phyloP scores from a whole-genome alignment of 805 yeast genomes.

The Candida rishiriensis region DNA sequence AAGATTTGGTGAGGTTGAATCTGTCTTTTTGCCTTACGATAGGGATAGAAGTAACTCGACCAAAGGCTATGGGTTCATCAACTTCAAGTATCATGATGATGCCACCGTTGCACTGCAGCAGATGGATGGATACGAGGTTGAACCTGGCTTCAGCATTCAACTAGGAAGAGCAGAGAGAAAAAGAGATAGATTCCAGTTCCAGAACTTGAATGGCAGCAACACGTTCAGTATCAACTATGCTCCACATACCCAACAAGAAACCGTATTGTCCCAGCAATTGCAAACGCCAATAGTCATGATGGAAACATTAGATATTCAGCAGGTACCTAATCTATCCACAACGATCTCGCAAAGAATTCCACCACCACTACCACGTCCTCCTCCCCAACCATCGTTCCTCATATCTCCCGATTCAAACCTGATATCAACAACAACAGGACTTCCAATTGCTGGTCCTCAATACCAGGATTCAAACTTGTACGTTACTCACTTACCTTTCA shows the following conservation, averaged over 20 bases:
- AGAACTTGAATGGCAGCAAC: constrained; percentile 15
- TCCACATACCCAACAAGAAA: neutral
- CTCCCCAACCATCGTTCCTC: constrained; percentile 19
- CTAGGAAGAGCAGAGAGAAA: constrained; percentile 45
- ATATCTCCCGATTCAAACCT: constrained; percentile 26
- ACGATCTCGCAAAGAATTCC: constrained; percentile 2
- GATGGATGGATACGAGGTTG: constrained; percentile 40
- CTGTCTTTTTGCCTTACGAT: constrained; percentile 48
- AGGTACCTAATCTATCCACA: neutral
- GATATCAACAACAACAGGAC: constrained; percentile 29
- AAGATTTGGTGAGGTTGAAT: constrained; percentile 43
- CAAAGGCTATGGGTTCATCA: constrained; percentile 52
- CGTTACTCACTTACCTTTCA: constrained; percentile 56
- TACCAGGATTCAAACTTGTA: constrained; percentile 71
- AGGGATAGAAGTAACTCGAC: constrained; percentile 21
- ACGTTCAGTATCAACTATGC: constrained; percentile 8
- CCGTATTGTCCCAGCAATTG: neutral
- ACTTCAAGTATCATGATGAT: constrained; percentile 43
- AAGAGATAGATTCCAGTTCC: constrained; percentile 25
- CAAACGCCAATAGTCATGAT: neutral
- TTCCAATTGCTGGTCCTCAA: constrained; percentile 40
- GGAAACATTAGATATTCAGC: neutral
- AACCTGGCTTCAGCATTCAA: constrained; percentile 22
- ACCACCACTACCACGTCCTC: constrained; percentile 1
- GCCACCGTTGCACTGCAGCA: constrained; percentile 45